phyloP scores from a whole-genome alignment of 768 basidiomycete species.

The Tremella mesenterica region DNA sequence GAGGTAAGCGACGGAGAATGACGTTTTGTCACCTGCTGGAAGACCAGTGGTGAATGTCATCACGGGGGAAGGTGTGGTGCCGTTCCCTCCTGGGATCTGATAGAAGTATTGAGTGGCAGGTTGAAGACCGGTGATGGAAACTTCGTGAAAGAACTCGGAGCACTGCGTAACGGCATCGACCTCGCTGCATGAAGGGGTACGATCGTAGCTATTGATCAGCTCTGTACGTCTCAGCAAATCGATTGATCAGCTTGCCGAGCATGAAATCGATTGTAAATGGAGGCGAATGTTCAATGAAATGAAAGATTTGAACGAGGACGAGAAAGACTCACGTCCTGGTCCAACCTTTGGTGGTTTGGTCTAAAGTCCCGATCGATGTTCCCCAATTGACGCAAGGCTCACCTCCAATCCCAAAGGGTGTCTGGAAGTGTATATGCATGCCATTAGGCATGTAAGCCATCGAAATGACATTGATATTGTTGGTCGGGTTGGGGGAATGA shows the following conservation, averaged over 20 bases:
- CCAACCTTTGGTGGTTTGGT: constrained; percentile 3
- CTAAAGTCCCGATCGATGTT: constrained; percentile 2
- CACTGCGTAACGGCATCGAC: constrained; percentile 18
- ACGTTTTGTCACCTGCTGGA: constrained; percentile 4
- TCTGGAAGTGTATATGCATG: constrained; percentile 22
- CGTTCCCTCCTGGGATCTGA: constrained; percentile 25
- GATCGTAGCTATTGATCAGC: constrained; percentile 11
- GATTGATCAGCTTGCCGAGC: not conserved
- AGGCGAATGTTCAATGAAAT: not conserved
- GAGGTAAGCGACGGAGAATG: constrained; percentile 20
- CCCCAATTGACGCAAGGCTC: constrained; percentile 15
- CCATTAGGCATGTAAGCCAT: constrained; percentile 13
- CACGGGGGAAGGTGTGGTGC: constrained; percentile 15
- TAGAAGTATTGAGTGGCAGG: constrained; percentile 20
- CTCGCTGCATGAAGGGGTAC: constrained; percentile 15
- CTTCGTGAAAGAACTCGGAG: constrained; percentile 20
- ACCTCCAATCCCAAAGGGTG: constrained; percentile 16
- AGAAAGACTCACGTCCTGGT: constrained; percentile 6
- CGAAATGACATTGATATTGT: constrained; percentile 23
- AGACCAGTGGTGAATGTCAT: constrained; percentile 18
- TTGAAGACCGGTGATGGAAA: constrained; percentile 10
- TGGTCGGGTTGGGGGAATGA: constrained; percentile 12
- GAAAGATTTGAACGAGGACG: not conserved
- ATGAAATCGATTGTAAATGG: too few relatives aligned
- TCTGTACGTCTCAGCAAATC: too few relatives aligned